Evolutionary conservation across 129 eudicot species (phyloP), one percentile per base, ranked within the genome.

Genomic region (Deinandra increscens): DNA sequence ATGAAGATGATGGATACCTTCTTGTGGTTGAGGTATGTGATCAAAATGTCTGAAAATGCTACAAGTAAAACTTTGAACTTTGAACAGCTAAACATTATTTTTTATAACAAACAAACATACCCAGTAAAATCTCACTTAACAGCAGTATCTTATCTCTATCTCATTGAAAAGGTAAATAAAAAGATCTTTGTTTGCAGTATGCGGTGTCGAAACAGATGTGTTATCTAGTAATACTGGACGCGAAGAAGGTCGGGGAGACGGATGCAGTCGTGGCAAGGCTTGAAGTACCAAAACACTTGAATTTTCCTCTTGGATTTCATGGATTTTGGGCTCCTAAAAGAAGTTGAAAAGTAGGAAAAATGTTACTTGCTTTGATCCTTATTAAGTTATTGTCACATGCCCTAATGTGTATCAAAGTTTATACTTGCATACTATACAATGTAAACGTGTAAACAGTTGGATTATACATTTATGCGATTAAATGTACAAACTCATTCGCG

Each of bases 271-370:
- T 89, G 31, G 97, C 98, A 64, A 93, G 88, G 62, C 75, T 86
- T 71, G 98, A 89, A 76, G 96, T 93, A 13, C 98, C 97, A 0
- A 87, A 82, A 69, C 43, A 78, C 49, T 58, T 89, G 76, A 89
- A 87, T 41, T 93, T 93, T 64, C 98, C 97, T 41, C 73, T 89
- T 69, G 98, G 98, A 6, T 93, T 93, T 78, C 97, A 93, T 80
- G 98, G 98, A 9, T 86, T 87, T 77, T 89, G 97, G 97, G 89
- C 88, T 31, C 80, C 87, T 14, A 26, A 26, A 26, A 3, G 22
- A 66, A 37, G 23, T 31, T n/a, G 12, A 45, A 19, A 15, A 38
- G 8, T 51, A 73, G 45, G 56, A 12, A 23, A 73, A 22, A 34
- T 13, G 26, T 46, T 20, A 9, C 31, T 26, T 26, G 31, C 31